phyloP scores from a whole-genome alignment of 805 yeast species.

The Wickerhamomyces subpelliculosus region DNA sequence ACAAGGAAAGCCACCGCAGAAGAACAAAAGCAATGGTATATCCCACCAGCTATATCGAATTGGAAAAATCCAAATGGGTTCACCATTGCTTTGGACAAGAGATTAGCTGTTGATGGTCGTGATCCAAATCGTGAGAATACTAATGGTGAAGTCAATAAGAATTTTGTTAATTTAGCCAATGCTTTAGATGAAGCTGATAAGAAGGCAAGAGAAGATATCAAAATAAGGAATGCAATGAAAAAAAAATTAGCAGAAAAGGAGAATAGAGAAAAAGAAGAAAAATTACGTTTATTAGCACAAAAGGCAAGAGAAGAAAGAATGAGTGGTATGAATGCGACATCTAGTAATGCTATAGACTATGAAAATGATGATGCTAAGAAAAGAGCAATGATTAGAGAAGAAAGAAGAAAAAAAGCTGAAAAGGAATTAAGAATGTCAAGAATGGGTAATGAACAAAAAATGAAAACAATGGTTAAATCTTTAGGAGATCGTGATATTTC shows the following conservation, averaged over 20 bases:
- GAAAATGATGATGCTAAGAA: slow-evolving; percentile 19
- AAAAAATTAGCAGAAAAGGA: slow-evolving; percentile 44
- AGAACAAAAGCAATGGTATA: slow-evolving; percentile 75
- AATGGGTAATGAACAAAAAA: slow-evolving; percentile 37
- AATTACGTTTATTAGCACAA: slow-evolving; percentile 41
- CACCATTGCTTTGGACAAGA: slow-evolving; percentile 71
- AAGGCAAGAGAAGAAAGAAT: slow-evolving; percentile 35
- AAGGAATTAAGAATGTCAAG: slow-evolving; percentile 36
- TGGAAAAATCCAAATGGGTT: slow-evolving; percentile 95
- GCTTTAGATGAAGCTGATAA: slow-evolving; percentile 70
- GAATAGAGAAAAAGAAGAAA: slow-evolving; percentile 42
- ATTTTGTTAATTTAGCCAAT: slow-evolving; percentile 54
- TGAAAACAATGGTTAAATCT: slow-evolving; percentile 34
- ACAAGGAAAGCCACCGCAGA: slow-evolving; percentile 47
- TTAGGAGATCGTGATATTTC: slow-evolving; percentile 47
- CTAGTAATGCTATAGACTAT: slow-evolving; percentile 4
- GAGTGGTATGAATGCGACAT: slow-evolving; percentile 1
- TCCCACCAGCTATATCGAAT: slow-evolving; percentile 87
- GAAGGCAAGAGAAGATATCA: slow-evolving; percentile 50
- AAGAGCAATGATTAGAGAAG: slow-evolving; percentile 34
- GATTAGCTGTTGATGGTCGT: slow-evolving; percentile 48
- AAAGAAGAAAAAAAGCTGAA: slow-evolving; percentile 40
- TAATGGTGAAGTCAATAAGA: slow-evolving; percentile 40
- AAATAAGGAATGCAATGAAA: slow-evolving; percentile 41
- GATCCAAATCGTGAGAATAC: slow-evolving; percentile 26